A percentile compares a stretch with the other conserved stretches of the same genome.
These are phyloP conservation scores for Penicillium paneum DNA, from an alignment of 2,329 filamentous ascomycete genomes.

Conservation along the genomic window DNA sequence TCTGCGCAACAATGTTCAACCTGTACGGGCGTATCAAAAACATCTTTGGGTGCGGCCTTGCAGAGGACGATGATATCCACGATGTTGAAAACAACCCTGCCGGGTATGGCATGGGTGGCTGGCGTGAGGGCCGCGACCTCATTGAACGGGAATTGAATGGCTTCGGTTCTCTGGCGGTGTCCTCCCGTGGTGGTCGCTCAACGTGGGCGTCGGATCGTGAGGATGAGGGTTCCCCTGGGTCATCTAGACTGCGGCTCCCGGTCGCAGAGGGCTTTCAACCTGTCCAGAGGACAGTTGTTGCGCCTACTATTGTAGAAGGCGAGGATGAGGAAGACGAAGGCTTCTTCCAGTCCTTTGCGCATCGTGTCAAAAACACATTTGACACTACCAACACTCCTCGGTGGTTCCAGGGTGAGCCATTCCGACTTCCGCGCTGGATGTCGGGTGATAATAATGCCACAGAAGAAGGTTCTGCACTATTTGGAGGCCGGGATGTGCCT, in stretches of 20 bases:
- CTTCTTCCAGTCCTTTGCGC: constrained; percentile 78
- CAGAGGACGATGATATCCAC: constrained; percentile 67
- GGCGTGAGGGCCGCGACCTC: constrained; percentile 86
- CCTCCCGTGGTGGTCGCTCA: constrained; percentile 33
- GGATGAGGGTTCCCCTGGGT: constrained; percentile 26
- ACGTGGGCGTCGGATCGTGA: constrained; percentile 28
- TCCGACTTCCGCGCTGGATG: constrained; percentile 82
- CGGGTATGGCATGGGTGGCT: constrained; percentile 73
- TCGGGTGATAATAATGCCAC: constrained; percentile 51
- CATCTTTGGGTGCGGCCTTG: constrained; percentile 72
- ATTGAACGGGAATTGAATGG: constrained; percentile 82
- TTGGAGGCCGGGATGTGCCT: constrained; percentile 40
- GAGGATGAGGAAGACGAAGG: constrained; percentile 71
- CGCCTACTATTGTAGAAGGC: constrained; percentile 48
- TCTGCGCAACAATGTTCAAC: constrained; percentile 81
- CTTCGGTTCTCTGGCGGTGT: constrained; percentile 47
- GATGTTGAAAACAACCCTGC: constrained; percentile 59
- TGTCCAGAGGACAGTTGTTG: constrained; percentile 33
- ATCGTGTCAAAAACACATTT: constrained; percentile 87
- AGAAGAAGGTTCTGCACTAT: constrained; percentile 36
- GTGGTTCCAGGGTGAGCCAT: constrained; percentile 73
- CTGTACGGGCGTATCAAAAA: constrained; percentile 79
- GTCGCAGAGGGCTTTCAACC: constrained; percentile 28
- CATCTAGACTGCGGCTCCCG: constrained; percentile 35
- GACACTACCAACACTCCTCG: constrained; percentile 77